Base-by-base conservation (phyloP, 106 monocot species). In the Xerophyta viscosa region DNA sequence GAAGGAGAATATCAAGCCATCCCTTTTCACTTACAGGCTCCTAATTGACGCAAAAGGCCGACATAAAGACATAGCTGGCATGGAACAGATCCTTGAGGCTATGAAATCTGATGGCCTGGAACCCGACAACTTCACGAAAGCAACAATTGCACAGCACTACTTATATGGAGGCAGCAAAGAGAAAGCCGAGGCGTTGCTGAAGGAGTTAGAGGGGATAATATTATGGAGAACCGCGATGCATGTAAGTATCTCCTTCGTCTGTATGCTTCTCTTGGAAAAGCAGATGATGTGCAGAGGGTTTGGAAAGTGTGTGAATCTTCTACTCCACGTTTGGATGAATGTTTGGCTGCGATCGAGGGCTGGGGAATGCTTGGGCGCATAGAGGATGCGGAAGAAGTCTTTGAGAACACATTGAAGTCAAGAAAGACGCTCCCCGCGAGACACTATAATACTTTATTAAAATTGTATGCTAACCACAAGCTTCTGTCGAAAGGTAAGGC, bases 1-100 rank as follows among this genome's bases (percentile, higher is more conserved):
- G 56, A 82, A 73, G 61, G 86, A 83, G 52, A 71, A 73, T 56
- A 44, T 86, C 14, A 86, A 92, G 48, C 82, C 86, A 31, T 57
- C 78, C 36, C n/a, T 59, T n/a, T 82, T 86, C 33, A 76, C 86
- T 7, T 92, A 86, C 42, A 79, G 31, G 36, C 56, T 92, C 20
- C 64, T 92, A 44, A 86, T 92, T 21, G 92, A 92, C 44, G 43
- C 57, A 26, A 92, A 92, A 73, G 86, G 82, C 21, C 67, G 66
- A 19, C 13, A 60, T 14, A 71, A 71, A 29, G 86, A 92, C 65
- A 86, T 83, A 56, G 37, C 52, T 33, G 82, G 87, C 18, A 87
- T 92, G 71, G 87, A 92, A 49, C 52, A 68, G 14, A 61, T 87
- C 18, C 6, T 87, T 18, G 68, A 83, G 52, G 58, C 27, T 5